Conservation (phyloP, 2,329 filamentous ascomycete species). For the Pseudodiploospora longispora region DNA sequence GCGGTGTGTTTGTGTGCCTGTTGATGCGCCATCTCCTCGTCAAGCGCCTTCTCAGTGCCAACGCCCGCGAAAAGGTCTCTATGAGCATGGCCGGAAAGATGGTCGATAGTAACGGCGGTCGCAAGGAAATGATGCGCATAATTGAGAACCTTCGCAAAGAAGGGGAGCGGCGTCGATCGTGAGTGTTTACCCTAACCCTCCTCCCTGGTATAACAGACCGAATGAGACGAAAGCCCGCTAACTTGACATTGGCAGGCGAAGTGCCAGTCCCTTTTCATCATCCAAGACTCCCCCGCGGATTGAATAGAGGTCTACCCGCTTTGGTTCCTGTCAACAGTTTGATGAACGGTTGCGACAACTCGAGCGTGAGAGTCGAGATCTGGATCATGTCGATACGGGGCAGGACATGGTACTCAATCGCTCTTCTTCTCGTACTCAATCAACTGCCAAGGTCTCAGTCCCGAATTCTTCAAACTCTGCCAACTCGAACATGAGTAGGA, state of each 20-base stretch:
- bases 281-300: conserved; percentile 35
- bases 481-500: too few relatives aligned
- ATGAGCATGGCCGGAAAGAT: conserved; percentile 88
- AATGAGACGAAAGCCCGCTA: background rate
- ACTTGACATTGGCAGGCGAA: conserved; percentile 19
- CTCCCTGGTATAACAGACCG: background rate
- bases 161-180: conserved; percentile 76
- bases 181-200: conserved; percentile 31
- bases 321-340: conserved; percentile 21
- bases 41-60: conserved; percentile 70
- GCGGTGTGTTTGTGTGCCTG: conserved; percentile 91
- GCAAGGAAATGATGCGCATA: conserved; percentile 86
- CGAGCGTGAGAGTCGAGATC: conserved; percentile 1
- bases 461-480: too few relatives aligned
- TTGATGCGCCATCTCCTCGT: conserved; percentile 91
- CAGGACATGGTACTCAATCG: too few relatives aligned
- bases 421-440: too few relatives aligned
- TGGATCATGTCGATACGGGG: too few relatives aligned
- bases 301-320: conserved; percentile 30
- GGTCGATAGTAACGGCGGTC: conserved; percentile 69
- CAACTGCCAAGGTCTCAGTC: too few relatives aligned
- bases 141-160: conserved; percentile 84
- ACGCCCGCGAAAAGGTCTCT: conserved; percentile 76
- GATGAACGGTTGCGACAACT: conserved; percentile 16
- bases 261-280: conserved; percentile 28